Evolutionary conservation across 768 basidiomycete species (phyloP).

Genomic region (Psilocybe azurescens): DNA sequence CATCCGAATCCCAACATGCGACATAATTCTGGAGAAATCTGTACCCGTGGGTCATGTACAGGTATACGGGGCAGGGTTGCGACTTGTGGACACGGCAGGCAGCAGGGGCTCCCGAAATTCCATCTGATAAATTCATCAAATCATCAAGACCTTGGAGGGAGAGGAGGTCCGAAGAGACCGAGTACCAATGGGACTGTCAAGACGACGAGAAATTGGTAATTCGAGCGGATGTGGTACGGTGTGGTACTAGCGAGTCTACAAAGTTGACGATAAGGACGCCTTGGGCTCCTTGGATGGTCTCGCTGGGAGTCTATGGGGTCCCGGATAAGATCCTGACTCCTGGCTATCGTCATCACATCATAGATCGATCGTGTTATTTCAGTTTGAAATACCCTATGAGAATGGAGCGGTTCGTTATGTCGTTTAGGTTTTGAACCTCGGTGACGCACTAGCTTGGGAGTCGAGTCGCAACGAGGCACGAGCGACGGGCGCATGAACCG

Average conservation of each 20-base stretch:
- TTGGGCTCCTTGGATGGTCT: neutral
- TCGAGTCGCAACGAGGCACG: neutral
- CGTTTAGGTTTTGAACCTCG: neutral
- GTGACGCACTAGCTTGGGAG: neutral
- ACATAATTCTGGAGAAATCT: neutral
- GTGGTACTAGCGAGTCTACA: neutral
- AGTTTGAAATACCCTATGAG: slow-evolving; percentile 5
- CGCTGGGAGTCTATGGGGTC: neutral
- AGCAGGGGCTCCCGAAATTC: neutral
- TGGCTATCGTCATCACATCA: neutral
- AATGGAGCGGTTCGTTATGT: neutral
- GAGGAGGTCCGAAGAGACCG: neutral
- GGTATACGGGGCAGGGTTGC: neutral
- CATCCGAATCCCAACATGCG: too few species aligned
- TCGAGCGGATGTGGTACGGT: neutral
- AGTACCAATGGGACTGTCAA: neutral
- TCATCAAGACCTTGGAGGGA: neutral
- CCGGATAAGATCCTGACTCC: slow-evolving; percentile 5
- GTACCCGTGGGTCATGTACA: neutral
- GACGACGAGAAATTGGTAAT: neutral
- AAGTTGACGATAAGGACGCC: neutral
- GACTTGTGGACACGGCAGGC: neutral
- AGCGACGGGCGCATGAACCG: neutral
- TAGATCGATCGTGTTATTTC: slow-evolving; percentile 5
- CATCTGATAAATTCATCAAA: neutral